Base-by-base conservation (phyloP, 2,329 filamentous ascomycete species). In the Fusarium fracticaudum region DNA sequence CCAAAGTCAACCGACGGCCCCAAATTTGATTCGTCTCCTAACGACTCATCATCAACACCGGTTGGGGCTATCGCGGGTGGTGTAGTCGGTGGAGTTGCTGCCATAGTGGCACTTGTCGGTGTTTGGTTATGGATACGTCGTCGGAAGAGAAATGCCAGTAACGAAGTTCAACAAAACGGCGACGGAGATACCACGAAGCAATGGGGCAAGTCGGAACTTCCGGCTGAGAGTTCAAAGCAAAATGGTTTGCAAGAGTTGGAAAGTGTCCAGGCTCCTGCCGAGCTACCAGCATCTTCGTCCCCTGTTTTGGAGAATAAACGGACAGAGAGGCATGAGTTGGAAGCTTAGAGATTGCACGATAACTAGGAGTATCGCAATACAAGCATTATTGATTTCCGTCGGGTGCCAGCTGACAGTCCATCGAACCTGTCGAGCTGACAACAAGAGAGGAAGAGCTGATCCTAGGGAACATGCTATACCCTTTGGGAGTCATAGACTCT, bases 11-110 rank as follows among this genome's bases (percentile, higher is more conserved):
- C 24, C 22, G 24, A 38, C 2, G 2, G 8, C 0, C 29, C 47
- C 0, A 7, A n/a, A 3, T 13, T 3, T 3, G 22, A 18, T 9
- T 10, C 22, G 1, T 0, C 2, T 15, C 11, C 29, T 3, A 2
- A 18, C 0, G 2, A 18, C 3, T 33, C 29, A 29, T 40, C 51
- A 0, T 1, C 24, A 12, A 26, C 24, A 7, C 51, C 24, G 15
- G 51, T 29, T 9, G 51, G 24, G 20, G 35, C 51, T 22, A 54
- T 54, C 2, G 35, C 8, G 5, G 51, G 51, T 6, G 51, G 51
- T 13, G 33, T 54, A 11, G 14, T 54, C 5, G 35, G 35, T 9
- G 51, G 51, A 20, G 20, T 38, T 22, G 24, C 24, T 17, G 35
- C 18, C 8, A 54, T 54, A 22, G 24, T 15, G 18, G 24, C 18